Percentiles rank a stretch among this genome's conserved stretches.
Conservation (phyloP, 257 asterid species). For the Solanum chilense region DNA sequence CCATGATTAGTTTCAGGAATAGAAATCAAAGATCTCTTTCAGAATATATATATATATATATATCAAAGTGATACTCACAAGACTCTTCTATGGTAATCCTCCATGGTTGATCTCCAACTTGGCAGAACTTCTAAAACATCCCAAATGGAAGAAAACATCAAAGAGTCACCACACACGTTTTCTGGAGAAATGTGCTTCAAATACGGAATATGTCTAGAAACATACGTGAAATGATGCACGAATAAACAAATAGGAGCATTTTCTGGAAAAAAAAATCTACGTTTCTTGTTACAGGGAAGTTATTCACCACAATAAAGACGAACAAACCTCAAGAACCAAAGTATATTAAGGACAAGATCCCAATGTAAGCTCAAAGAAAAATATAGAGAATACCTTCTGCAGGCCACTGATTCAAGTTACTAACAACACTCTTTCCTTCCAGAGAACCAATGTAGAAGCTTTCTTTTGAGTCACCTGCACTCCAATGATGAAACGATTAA, state of each 20-base stretch:
- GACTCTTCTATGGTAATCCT: slow-evolving; percentile 29
- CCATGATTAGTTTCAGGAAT: neutral
- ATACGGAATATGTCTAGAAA: neutral
- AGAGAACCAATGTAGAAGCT: slow-evolving; percentile 43
- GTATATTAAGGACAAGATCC: neutral
- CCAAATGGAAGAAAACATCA: neutral
- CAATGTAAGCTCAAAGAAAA: neutral
- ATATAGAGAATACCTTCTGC: slow-evolving; percentile 22
- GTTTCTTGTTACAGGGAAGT: neutral
- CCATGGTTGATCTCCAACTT: slow-evolving; percentile 42
- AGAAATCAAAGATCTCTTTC: neutral
- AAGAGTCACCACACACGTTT: neutral
- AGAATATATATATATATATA: neutral
- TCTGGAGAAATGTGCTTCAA: neutral
- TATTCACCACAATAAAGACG: neutral
- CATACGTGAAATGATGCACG: neutral
- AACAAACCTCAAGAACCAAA: neutral
- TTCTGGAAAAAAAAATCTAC: neutral
- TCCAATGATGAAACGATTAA: neutral
- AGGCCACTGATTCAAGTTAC: slow-evolving; percentile 52
- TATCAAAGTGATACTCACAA: slow-evolving; percentile 23
- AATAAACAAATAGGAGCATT: neutral
- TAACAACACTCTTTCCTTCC: slow-evolving; percentile 4
- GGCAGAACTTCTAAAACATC: slow-evolving; percentile 29
- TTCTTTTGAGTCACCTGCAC: slow-evolving; percentile 51